Conservation (phyloP, 208 protist species). For the Leishmania gerbilli region DNA sequence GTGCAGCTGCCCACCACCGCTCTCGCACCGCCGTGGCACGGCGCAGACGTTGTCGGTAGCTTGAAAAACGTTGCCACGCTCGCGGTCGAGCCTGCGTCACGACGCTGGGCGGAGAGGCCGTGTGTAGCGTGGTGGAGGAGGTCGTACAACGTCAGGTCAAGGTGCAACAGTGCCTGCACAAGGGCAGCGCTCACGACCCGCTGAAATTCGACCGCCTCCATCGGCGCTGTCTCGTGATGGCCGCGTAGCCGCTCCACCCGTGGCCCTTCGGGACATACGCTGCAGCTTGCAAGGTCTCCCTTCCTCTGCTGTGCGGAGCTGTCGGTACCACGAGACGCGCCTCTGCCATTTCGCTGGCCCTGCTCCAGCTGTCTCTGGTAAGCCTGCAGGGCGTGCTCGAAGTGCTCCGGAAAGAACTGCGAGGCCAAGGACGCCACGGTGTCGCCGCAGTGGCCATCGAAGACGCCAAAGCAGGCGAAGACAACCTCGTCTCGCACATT, state of each 20-base stretch:
- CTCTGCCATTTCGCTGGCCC: not conserved
- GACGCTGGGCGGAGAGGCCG: slow-evolving; percentile 6
- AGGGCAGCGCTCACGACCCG: slow-evolving; percentile 57
- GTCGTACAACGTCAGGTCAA: slow-evolving; percentile 69
- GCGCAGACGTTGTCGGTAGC: not conserved
- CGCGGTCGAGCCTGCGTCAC: slow-evolving; percentile 53
- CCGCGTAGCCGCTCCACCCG: not conserved
- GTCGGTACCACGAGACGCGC: not conserved
- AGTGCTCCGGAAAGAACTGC: slow-evolving; percentile 60
- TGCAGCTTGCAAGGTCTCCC: not conserved
- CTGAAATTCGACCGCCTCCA: slow-evolving; percentile 19
- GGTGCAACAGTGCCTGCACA: slow-evolving; percentile 71
- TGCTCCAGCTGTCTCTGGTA: slow-evolving; percentile 16
- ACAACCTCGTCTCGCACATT: not conserved
- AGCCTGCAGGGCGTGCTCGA: slow-evolving; percentile 40
- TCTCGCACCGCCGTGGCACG: not conserved
- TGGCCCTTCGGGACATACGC: no score
- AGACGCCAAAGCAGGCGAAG: slow-evolving; percentile 60
- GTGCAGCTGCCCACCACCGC: not conserved
- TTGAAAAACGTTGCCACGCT: slow-evolving; percentile 49
- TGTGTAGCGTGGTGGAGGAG: slow-evolving; percentile 12
- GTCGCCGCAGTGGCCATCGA: slow-evolving; percentile 82
- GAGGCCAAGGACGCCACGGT: slow-evolving; percentile 45
- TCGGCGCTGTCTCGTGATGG: no score
- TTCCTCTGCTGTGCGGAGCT: not conserved